Base-by-base conservation (phyloP, 805 yeast genomes). In the Barnettozyma siamensis region DNA sequence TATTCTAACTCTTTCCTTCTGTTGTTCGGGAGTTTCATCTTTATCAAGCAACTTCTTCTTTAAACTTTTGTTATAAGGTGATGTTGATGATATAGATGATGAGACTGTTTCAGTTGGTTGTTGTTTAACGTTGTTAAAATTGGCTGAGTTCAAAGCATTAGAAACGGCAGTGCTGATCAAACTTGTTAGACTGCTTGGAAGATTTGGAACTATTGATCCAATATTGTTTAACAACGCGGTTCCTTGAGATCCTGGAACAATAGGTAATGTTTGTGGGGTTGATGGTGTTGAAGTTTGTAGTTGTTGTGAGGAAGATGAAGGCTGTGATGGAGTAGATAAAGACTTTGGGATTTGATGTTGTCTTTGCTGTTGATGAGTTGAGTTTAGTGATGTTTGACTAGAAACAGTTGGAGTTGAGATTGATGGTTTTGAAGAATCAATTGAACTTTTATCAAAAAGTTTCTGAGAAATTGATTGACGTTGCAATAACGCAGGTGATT, bases 1-100 rank as follows among this genome's bases (percentile, higher is more conserved):
- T 20, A 72, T 51, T 37, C 88, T 64, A 10, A 80, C 66, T 46
- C 76, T 72, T 52, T 81, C 87, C 46, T 72, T 72, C 35, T 66
- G 69, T 32, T 60, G 54, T 21, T 52, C 58, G 2, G 57, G 53
- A n/a, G 58, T 54, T 33, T 53, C 59, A 37, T 50, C 50, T 37
- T 51, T 50, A 13, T 45, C 45, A 7, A 45, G 31, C 3, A 35
- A 15, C 31, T 51, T 52, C 44, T 43, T 52, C 42, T 50, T 51
- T 18, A 32, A 16, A 4, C 34, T 19, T 31, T 43, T 49, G 17
- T 26, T 11, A 11, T 5, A 26, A 8, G 39, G 27, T n/a, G 10
- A 21, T 7, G 24, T 21, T n/a, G n/a, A n/a, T n/a, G n/a, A n/a
- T n/a, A n/a, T n/a, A n/a, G n/a, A n/a, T n/a, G n/a, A n/a, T n/a